Conservation (phyloP, 306 rosid species). For the Biancaea sappan region DNA sequence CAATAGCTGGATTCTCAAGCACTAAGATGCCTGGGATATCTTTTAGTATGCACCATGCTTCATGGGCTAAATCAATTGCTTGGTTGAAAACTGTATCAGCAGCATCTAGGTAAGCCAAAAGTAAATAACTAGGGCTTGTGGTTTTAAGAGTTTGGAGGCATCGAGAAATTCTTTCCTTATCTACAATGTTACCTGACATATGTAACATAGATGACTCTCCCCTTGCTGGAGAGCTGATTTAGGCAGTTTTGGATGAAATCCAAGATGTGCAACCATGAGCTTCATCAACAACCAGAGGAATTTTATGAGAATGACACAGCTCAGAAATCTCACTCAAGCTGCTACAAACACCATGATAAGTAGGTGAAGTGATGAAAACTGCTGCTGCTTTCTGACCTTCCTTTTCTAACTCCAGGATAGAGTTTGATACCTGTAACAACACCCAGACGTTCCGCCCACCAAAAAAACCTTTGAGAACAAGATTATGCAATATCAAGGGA, state of each 20-base stretch:
- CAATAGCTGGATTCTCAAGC: conserved; percentile 56
- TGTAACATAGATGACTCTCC: conserved; percentile 87
- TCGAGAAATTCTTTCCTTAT: conserved; percentile 59
- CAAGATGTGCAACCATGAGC: conserved; percentile 96
- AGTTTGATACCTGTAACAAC: conserved; percentile 62
- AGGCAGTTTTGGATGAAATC: conserved; percentile 76
- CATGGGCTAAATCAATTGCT: conserved; percentile 60
- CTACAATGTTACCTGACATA: conserved; percentile 65
- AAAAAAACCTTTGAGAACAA: not conserved
- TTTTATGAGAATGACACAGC: conserved; percentile 69
- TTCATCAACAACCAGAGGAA: conserved; percentile 89
- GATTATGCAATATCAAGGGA: not conserved
- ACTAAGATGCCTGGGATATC: conserved; percentile 58
- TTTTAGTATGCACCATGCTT: conserved; percentile 48
- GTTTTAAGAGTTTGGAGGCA: conserved; percentile 90
- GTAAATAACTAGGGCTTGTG: conserved; percentile 88
- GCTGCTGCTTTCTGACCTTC: conserved; percentile 73
- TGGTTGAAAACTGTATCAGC: conserved; percentile 55
- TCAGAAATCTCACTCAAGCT: conserved; percentile 58
- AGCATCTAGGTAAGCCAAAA: conserved; percentile 88
- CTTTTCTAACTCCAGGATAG: conserved; percentile 57
- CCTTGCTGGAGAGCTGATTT: conserved; percentile 79
- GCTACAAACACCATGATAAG: conserved; percentile 88
- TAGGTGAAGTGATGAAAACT: conserved; percentile 82
- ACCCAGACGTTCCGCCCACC: conserved; percentile 7